These are phyloP conservation scores for Phaffomyces antillensis DNA, from an alignment of 805 yeast species.

Conservation along the genomic window DNA sequence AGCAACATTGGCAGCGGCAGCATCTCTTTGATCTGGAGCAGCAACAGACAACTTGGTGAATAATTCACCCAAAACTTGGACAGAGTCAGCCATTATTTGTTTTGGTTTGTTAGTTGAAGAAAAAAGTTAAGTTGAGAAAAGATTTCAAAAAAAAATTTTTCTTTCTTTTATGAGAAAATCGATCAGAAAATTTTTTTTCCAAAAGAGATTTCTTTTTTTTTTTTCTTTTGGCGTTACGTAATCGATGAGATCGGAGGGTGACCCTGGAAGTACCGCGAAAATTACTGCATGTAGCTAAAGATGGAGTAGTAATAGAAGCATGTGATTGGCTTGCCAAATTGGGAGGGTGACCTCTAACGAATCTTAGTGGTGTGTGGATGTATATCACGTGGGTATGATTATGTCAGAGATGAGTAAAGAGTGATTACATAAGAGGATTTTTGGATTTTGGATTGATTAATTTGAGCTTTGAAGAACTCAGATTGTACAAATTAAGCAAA, in stretches of 20 bases:
- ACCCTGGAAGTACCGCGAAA: no score
- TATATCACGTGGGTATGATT: no score
- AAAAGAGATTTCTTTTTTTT: conserved; percentile 1
- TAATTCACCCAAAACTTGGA: conserved; percentile 84
- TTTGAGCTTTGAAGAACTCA: no score
- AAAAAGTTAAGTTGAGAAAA: not conserved
- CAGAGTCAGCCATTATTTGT: conserved; percentile 36
- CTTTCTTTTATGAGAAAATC: not conserved
- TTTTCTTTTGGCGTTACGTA: conserved; percentile 10
- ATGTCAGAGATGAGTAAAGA: no score
- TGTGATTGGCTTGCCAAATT: no score
- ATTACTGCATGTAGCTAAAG: no score
- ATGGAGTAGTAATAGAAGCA: no score
- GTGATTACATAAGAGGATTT: no score
- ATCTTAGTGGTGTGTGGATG: no score
- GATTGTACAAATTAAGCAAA: not conserved
- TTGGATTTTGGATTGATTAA: no score
- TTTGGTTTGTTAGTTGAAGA: conserved; percentile 1
- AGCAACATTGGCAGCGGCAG: conserved; percentile 84
- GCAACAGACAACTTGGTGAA: conserved; percentile 91
- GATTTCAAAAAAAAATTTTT: conserved; percentile 15
- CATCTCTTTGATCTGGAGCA: conserved; percentile 70
- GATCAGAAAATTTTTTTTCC: conserved; percentile 8
- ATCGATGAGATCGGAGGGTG: no score
- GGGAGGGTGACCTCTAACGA: no score